Conservation (phyloP, 2,329 filamentous ascomycete genomes). For the Teratosphaeria pseudoeucalypti region DNA sequence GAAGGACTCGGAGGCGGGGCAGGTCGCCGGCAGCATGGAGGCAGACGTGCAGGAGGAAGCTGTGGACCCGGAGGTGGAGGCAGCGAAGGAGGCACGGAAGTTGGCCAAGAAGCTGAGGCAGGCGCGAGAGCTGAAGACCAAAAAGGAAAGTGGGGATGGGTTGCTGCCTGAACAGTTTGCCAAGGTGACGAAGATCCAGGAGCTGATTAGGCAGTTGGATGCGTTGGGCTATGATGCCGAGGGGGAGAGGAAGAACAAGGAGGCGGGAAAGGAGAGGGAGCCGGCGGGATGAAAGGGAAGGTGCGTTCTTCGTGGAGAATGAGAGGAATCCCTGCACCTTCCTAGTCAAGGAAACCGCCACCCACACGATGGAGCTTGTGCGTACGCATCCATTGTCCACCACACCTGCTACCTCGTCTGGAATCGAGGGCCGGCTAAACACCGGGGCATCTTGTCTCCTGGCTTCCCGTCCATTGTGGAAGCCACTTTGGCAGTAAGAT, state of each 20-base stretch:
- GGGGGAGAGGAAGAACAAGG: conserved; percentile 44
- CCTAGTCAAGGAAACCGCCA: too few relatives aligned
- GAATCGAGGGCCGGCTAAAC: too few relatives aligned
- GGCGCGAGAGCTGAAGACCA: conserved; percentile 77
- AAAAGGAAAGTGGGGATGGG: conserved; percentile 76
- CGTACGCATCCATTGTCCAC: too few relatives aligned
- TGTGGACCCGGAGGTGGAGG: conserved; percentile 62
- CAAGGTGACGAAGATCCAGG: conserved; percentile 94
- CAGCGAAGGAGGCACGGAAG: conserved; percentile 85
- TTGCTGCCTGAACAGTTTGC: conserved; percentile 90
- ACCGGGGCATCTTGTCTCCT: too few relatives aligned
- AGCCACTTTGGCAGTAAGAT: too few relatives aligned
- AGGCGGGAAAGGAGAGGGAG: not conserved
- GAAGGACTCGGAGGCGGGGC: conserved; percentile 42
- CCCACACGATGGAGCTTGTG: too few relatives aligned
- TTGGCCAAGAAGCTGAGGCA: conserved; percentile 92
- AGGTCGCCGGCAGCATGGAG: conserved; percentile 53
- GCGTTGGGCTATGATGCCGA: conserved; percentile 73
- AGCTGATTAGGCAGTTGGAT: conserved; percentile 81
- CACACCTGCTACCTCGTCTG: too few relatives aligned
- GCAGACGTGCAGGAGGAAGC: conserved; percentile 14
- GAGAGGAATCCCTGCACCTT: not conserved
- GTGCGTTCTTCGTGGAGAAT: not conserved
- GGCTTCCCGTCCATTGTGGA: too few relatives aligned
- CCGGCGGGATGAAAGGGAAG: not conserved